Conservation (phyloP, 148 eudicot genomes). For the Rhododendron kiyosumense region DNA sequence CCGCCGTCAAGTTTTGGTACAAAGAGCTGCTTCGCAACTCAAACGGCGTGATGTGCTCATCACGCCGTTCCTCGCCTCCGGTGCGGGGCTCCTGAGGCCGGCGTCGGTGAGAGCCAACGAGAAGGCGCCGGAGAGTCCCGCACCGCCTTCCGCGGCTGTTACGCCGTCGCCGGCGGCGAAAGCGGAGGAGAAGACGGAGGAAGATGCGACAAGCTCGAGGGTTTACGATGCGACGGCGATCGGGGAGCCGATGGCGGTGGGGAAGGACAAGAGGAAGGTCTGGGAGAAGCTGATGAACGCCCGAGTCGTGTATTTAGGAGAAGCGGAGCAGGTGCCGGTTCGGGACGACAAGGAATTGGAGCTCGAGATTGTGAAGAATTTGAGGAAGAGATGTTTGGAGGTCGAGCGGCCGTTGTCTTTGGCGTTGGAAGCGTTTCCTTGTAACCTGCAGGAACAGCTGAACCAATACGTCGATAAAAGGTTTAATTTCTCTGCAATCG, state of each 20-base stretch:
- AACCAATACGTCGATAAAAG: conserved; percentile 57
- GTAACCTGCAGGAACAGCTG: conserved; percentile 65
- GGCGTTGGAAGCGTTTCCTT: conserved; percentile 87
- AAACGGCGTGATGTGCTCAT: conserved; percentile 42
- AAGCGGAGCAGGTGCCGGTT: conserved; percentile 87
- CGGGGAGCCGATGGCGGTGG: conserved; percentile 91
- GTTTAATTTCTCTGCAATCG: conserved; percentile 21
- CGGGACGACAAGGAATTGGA: conserved; percentile 75
- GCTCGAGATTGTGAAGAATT: conserved; percentile 72
- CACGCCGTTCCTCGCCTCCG: conserved; percentile 54
- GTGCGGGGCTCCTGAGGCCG: conserved; percentile 53
- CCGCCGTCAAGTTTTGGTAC: neutral
- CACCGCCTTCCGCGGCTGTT: neutral
- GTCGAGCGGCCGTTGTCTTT: conserved; percentile 46
- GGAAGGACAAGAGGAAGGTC: conserved; percentile 79
- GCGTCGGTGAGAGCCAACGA: conserved; percentile 49
- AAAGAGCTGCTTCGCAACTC: neutral
- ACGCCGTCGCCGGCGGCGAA: conserved; percentile 8
- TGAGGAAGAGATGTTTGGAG: conserved; percentile 64
- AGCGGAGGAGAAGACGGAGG: conserved; percentile 35
- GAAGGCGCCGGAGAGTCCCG: conserved; percentile 21
- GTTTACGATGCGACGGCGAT: conserved; percentile 85
- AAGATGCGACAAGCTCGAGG: conserved; percentile 55
- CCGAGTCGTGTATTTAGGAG: conserved; percentile 83
- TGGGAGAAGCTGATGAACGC: conserved; percentile 95